Percentiles rank a stretch among this genome's conserved stretches.
Evolutionary conservation across 148 eudicot species (phyloP).

Genomic region (Rhododendron ovatum): DNA sequence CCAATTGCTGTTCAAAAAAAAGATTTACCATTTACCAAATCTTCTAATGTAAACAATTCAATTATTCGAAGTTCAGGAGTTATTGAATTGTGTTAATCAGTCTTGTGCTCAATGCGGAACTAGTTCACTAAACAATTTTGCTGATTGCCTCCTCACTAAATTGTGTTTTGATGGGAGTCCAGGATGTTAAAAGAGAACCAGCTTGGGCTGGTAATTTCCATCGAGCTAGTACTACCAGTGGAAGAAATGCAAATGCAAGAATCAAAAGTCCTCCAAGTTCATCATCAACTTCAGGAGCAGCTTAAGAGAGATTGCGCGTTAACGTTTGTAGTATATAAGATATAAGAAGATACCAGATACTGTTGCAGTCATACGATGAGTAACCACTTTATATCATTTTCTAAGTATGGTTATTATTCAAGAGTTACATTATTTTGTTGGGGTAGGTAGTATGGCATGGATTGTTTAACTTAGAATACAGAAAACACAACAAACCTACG

Average conservation of each 20-base stretch:
- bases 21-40: no score
- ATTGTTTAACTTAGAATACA: not conserved
- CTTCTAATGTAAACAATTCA: not conserved
- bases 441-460: not conserved
- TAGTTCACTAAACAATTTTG: not conserved
- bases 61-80: not conserved
- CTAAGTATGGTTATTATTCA: not conserved
- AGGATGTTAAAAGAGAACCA: conserved; percentile 9
- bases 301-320: not conserved
- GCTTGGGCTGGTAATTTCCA: not conserved
- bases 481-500: not conserved
- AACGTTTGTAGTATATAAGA: not conserved
- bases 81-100: not conserved
- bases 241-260: not conserved
- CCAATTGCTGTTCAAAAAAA: no score
- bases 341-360: not conserved
- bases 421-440: not conserved
- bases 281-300: not conserved
- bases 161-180: not conserved
- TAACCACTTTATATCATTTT: not conserved
- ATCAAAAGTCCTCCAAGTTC: not conserved
- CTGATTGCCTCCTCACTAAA: not conserved
- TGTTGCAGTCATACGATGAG: not conserved
- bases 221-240: not conserved
- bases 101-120: not conserved